phyloP scores from a whole-genome alignment of 441 rosid species.

The Melastoma candidum region DNA sequence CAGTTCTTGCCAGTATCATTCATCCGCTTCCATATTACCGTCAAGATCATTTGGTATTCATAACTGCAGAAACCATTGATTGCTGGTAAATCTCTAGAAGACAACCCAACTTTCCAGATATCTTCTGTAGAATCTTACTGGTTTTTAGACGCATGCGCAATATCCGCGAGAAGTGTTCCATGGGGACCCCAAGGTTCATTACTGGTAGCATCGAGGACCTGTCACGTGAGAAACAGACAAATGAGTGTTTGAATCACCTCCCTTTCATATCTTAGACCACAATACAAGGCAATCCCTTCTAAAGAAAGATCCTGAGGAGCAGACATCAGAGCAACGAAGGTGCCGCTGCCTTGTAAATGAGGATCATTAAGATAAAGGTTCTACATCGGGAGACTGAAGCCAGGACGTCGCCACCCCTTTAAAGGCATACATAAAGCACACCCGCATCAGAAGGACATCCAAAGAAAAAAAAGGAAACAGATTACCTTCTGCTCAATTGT shows the following conservation, averaged over 20 bases:
- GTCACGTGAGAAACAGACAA: slow-evolving; percentile 16
- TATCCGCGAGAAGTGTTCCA: slow-evolving; percentile 87
- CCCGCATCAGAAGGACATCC: background rate
- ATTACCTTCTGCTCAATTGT: slow-evolving; percentile 91
- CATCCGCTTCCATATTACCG: slow-evolving; percentile 82
- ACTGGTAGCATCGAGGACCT: slow-evolving; percentile 99
- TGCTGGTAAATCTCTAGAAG: slow-evolving; percentile 14
- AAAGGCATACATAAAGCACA: background rate
- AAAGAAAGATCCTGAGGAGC: no score
- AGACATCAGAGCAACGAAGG: no score
- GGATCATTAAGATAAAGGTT: no score
- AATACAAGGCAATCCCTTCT: no score
- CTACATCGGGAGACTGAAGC: background rate
- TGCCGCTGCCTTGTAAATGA: no score
- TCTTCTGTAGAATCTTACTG: slow-evolving; percentile 40
- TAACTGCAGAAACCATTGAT: slow-evolving; percentile 54
- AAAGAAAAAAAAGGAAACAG: background rate
- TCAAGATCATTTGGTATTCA: slow-evolving; percentile 89
- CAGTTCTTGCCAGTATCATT: slow-evolving; percentile 96
- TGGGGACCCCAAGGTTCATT: slow-evolving; percentile 99
- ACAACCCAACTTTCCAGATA: slow-evolving; percentile 9
- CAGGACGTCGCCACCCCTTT: background rate
- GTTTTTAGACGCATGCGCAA: slow-evolving; percentile 87
- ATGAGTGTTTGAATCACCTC: no score
- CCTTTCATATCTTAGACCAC: no score